These are phyloP conservation scores for Paramecium primaurelia DNA, from an alignment of 73 alveolate species.

Conservation along the genomic window DNA sequence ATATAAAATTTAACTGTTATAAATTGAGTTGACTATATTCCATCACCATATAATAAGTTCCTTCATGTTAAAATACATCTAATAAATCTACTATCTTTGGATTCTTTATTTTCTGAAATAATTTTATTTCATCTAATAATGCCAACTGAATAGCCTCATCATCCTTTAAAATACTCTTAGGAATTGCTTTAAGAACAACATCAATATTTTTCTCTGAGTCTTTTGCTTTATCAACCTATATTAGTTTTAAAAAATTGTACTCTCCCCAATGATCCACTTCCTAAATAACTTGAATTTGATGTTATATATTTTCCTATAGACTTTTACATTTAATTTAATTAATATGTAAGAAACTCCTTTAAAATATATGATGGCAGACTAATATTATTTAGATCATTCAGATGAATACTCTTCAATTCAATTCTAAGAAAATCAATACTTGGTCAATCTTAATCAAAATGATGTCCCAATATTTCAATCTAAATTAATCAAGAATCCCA, in stretches of 20 bases:
- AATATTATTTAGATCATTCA: neutral
- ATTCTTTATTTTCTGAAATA: neutral
- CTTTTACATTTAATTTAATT: neutral
- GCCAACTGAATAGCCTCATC: slow-evolving; percentile 24
- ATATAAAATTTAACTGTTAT: slow-evolving; percentile 14
- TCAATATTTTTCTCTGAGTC: neutral
- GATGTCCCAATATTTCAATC: neutral
- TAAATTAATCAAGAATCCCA: neutral
- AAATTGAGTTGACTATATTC: neutral
- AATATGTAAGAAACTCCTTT: neutral
- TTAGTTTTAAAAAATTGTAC: neutral
- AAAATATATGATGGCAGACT: neutral
- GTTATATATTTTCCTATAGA: neutral
- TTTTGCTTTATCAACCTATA: neutral
- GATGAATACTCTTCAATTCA: neutral
- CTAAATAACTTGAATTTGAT: neutral
- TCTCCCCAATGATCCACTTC: neutral
- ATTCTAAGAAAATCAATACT: neutral
- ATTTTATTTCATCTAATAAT: neutral
- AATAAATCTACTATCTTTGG: neutral
- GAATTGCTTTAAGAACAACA: slow-evolving; percentile 3
- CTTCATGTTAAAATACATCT: neutral
- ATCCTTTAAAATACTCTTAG: slow-evolving; percentile 7
- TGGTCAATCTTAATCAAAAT: neutral
- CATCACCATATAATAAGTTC: neutral